These are phyloP conservation scores for Candida sp. DNA, from an alignment of 1,139 yeast genomes.

Conservation along the genomic window DNA sequence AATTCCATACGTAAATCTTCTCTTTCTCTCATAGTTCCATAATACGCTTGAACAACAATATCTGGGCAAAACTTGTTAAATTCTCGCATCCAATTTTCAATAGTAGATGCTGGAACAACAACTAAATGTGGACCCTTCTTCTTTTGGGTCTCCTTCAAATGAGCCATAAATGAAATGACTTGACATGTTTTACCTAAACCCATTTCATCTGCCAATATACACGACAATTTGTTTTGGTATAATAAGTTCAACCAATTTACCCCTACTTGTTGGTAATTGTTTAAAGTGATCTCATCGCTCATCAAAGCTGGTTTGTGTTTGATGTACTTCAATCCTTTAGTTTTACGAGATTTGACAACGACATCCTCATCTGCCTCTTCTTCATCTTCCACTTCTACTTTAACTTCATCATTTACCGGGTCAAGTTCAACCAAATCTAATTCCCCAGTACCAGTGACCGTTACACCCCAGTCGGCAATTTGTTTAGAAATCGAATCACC, in stretches of 20 bases:
- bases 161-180: slow-evolving; percentile 89
- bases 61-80: slow-evolving; percentile 85
- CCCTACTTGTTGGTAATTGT: slow-evolving; percentile 93
- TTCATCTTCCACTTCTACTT: slow-evolving; percentile 30
- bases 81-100: slow-evolving; percentile 97
- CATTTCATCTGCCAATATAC: slow-evolving; percentile 98
- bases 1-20: slow-evolving; percentile 76
- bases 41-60: slow-evolving; percentile 83
- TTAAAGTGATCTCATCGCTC: slow-evolving; percentile 62
- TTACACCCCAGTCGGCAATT: slow-evolving; percentile 85
- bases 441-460: slow-evolving; percentile 60
- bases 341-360: slow-evolving; percentile 18
- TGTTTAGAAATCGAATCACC: slow-evolving; percentile 71
- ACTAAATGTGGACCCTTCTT: slow-evolving; percentile 94
- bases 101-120: slow-evolving; percentile 94
- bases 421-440: slow-evolving; percentile 48
- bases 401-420: slow-evolving; percentile 29
- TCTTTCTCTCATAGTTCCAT: slow-evolving; percentile 84
- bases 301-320: slow-evolving; percentile 68
- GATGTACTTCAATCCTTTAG: slow-evolving; percentile 46
- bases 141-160: slow-evolving; percentile 78
- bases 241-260: slow-evolving; percentile 86
- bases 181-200: slow-evolving; percentile 97
- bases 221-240: slow-evolving; percentile 75
- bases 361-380: slow-evolving; percentile 35